Percentiles rank a stretch among this genome's conserved stretches.
These are phyloP conservation scores for Lepidium sativum DNA, from an alignment of 345 rosid genomes.

Conservation along the genomic window DNA sequence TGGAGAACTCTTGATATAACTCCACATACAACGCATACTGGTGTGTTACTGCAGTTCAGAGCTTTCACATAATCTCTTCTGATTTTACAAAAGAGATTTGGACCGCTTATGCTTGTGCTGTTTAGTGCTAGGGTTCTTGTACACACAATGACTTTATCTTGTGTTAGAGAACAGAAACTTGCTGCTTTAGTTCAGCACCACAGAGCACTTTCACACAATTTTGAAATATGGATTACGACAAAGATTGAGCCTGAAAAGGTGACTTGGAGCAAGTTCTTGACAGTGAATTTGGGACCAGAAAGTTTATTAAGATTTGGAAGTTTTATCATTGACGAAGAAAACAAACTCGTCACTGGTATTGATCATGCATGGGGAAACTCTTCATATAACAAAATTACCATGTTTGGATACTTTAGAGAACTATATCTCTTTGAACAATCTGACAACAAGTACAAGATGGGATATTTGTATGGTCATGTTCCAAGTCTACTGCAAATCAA, in stretches of 20 bases:
- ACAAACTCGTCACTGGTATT: neutral
- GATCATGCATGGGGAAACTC: no score
- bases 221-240: neutral
- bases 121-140: no score
- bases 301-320: neutral
- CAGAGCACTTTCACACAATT: neutral
- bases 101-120: no score
- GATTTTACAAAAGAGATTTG: no score
- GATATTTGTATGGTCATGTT: no score
- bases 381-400: neutral
- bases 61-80: neutral
- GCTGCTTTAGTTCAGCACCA: neutral
- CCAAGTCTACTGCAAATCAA: neutral
- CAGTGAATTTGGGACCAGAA: neutral
- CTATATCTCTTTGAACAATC: neutral
- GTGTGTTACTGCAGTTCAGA: no score
- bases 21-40: no score
- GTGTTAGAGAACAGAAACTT: neutral
- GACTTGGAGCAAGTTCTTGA: conserved; percentile 1
- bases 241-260: neutral
- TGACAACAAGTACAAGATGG: no score
- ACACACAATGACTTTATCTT: no score
- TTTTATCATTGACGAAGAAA: neutral
- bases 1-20: neutral
- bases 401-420: neutral